Evolutionary conservation across 2,329 filamentous ascomycete genomes (phyloP).

Genomic region (Gaeumannomyces tritici): DNA sequence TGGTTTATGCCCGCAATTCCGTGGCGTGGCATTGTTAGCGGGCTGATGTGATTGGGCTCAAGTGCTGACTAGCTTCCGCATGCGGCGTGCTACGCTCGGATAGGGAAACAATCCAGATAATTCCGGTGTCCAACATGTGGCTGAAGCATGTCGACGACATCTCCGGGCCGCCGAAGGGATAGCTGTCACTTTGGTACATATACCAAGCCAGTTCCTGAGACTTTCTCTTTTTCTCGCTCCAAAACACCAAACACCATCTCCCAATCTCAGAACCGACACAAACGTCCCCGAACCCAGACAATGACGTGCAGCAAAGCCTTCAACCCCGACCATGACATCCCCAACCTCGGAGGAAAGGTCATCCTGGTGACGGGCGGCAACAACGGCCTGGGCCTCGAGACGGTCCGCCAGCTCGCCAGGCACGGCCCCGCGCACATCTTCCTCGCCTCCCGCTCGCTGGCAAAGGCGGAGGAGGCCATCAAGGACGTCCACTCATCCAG

Average conservation of each 20-base stretch:
- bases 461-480: slow-evolving; percentile 24
- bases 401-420: slow-evolving; percentile 29
- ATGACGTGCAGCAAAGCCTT: slow-evolving; percentile 10
- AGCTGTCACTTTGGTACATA: too few relatives aligned
- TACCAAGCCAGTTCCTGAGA: too few relatives aligned
- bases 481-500: slow-evolving; percentile 21
- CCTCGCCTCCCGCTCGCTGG: slow-evolving; percentile 25
- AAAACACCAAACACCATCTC: neutral
- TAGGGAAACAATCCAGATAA: neutral
- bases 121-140: neutral
- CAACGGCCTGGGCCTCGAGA: slow-evolving; percentile 35
- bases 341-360: slow-evolving; percentile 27
- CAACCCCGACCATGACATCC: slow-evolving; percentile 24
- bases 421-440: slow-evolving; percentile 23
- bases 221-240: too few relatives aligned
- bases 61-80: neutral
- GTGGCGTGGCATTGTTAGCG: too few relatives aligned
- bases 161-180: too few relatives aligned
- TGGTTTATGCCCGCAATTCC: too few relatives aligned
- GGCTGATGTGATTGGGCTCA: too few relatives aligned
- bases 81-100: neutral
- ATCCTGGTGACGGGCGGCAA: slow-evolving; percentile 40
- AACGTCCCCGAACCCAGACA: neutral
- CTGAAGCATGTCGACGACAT: too few relatives aligned
- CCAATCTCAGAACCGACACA: neutral